Base-by-base conservation (phyloP, 1,139 yeast genomes). In the Kazachstania sp. region DNA sequence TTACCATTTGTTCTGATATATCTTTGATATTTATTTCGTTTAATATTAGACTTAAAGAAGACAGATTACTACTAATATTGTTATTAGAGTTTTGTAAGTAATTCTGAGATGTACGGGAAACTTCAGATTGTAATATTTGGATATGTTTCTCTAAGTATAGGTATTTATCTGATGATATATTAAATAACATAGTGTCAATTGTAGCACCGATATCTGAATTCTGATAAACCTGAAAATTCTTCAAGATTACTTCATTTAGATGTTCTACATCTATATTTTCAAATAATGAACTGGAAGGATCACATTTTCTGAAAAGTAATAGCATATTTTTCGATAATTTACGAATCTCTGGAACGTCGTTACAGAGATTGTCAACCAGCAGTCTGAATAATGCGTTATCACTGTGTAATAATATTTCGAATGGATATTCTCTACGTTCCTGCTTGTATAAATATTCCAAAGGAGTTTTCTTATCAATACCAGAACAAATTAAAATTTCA, bases 131-230 rank as follows among this genome's bases (percentile, higher is more conserved):
- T 28, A 79, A 56, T 0, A 52, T 43, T 1, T 64, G 55, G 8
- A 79, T 51, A 20, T 73, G 64, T 2, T 54, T 57, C 6, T 60
- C 51, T 3, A 67, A 46, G 11, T 51, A 43, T 16, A 56, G 54
- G 13, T 56, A 51, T 42, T 62, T 53, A 37, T 57, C 46, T 2
- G 41, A 39, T 16, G 64, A 45, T 48, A 60, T 59, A 43, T 56
- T 61, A 56, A 65, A 73, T 43, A 76, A 52, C 51, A 83, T 73
- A 54, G 76, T 78, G 39, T 83, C 67, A 13, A 82, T 67, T 39
- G 81, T 74, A 0, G 95, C 90, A 9, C 94, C 96, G 23, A 90
- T 83, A 52, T 90, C 97, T 45, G 88, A 83, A 51, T 74, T 78
- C 49, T 88, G 75, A 20, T 90, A 94, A 43, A 80, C 77, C 54